Conservation (phyloP, 768 basidiomycete species). For the Agaricus sinodeliciosus region DNA sequence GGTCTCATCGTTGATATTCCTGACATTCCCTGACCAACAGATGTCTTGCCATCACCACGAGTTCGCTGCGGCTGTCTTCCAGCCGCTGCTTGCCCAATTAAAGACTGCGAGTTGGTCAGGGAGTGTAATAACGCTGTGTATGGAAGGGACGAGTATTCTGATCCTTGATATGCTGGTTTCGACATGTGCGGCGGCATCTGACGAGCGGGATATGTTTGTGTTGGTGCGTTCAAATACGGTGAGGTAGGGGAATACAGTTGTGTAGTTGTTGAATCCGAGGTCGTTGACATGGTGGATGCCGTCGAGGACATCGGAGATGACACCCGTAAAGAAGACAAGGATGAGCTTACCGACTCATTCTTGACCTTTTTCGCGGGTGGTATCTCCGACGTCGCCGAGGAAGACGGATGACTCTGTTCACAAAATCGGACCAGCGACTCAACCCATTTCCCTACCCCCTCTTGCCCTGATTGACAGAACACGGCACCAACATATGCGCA, state of each 20-base stretch:
- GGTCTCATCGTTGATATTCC: conserved; percentile 16
- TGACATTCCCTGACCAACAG: conserved; percentile 8
- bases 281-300: neutral
- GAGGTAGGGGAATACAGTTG: conserved; percentile 16
- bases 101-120: conserved; percentile 8
- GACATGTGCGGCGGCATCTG: conserved; percentile 8
- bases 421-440: conserved; percentile 28
- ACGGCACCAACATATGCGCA: conserved; percentile 64
- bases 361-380: conserved; percentile 38
- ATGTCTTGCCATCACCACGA: conserved; percentile 2
- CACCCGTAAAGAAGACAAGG: conserved; percentile 26
- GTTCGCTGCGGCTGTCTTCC: conserved; percentile 3
- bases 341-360: conserved; percentile 21
- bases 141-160: neutral
- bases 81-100: neutral
- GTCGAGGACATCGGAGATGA: conserved; percentile 17
- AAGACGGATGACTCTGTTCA: conserved; percentile 9
- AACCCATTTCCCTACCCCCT: conserved; percentile 52
- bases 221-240: conserved; percentile 8
- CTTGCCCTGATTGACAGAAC: conserved; percentile 46
- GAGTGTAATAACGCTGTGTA: conserved; percentile 1
- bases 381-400: conserved; percentile 16
- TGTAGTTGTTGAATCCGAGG: conserved; percentile 11
- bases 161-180: neutral
- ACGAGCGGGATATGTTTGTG: conserved; percentile 1